Evolutionary conservation across 139 green algal species (phyloP).

Genomic region (Volvox reticuliferus): DNA sequence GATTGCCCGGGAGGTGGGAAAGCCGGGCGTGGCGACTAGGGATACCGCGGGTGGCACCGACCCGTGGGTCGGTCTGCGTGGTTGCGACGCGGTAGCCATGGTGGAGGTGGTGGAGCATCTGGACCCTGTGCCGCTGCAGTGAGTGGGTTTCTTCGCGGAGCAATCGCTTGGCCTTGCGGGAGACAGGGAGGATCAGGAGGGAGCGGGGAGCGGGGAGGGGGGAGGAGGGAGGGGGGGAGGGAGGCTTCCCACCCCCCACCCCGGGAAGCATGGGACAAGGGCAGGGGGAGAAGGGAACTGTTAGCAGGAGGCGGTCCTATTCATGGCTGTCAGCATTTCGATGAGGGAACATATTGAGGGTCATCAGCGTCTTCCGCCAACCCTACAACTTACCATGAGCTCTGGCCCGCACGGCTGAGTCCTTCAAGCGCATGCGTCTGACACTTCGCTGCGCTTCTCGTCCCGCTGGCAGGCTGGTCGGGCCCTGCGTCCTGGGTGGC

Average conservation of each 20-base stretch:
- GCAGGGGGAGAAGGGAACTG: neutral
- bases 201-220: neutral
- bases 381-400: too few relatives aligned
- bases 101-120: slow-evolving; percentile 82
- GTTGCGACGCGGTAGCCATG: slow-evolving; percentile 62
- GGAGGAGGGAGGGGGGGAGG: neutral
- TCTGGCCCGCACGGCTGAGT: neutral
- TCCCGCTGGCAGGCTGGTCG: slow-evolving; percentile 51
- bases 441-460: neutral
- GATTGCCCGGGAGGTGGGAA: neutral
- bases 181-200: neutral
- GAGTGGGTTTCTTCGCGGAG: neutral
- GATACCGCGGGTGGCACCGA: neutral
- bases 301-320: too few relatives aligned
- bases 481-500: slow-evolving; percentile 60
- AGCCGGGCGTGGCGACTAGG: neutral
- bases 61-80: slow-evolving; percentile 53
- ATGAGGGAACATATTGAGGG: too few relatives aligned
- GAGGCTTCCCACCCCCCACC: too few relatives aligned
- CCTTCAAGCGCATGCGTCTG: neutral
- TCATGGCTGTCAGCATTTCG: too few relatives aligned
- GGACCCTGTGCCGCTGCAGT: slow-evolving; percentile 65
- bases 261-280: neutral
- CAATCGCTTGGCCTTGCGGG: too few relatives aligned
- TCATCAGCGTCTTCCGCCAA: too few relatives aligned